phyloP scores from a whole-genome alignment of 257 asterid species.

The Nicotiana benthamiana region DNA sequence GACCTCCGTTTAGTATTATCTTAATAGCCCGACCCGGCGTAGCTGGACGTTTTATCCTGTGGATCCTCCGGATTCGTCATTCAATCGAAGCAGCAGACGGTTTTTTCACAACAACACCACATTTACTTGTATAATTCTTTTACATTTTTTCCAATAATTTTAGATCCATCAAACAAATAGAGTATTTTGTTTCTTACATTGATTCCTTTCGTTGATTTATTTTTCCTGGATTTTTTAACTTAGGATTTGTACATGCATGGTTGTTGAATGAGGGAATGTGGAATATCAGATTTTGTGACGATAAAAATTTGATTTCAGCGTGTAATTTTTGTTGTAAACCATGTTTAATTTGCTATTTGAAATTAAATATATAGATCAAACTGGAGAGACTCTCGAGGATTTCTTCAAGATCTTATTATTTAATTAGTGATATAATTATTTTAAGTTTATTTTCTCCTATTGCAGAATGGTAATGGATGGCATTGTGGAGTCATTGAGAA shows the following conservation, averaged over 20 bases:
- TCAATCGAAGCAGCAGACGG: not conserved
- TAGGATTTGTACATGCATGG: not conserved
- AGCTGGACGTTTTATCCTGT: not conserved
- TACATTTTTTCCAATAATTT: not conserved
- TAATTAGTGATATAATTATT: not conserved
- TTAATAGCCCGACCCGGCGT: not conserved
- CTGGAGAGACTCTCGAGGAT: no score
- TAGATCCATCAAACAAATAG: not conserved
- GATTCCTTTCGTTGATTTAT: not conserved
- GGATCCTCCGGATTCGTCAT: not conserved
- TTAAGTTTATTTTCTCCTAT: not conserved
- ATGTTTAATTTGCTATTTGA: not conserved
- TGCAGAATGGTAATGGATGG: slow-evolving; percentile 13
- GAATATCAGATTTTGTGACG: not conserved
- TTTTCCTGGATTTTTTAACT: not conserved
- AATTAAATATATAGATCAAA: not conserved
- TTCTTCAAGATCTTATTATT: not conserved
- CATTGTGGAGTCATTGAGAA: slow-evolving; percentile 12
- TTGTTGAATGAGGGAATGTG: no score
- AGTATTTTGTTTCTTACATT: not conserved
- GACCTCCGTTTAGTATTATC: not conserved
- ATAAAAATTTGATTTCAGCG: not conserved
- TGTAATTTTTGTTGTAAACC: not conserved
- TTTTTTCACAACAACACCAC: not conserved
- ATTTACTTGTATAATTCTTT: not conserved